phyloP scores from a whole-genome alignment of 371 early-diverging fungal species.

The Scutellospora calospora region DNA sequence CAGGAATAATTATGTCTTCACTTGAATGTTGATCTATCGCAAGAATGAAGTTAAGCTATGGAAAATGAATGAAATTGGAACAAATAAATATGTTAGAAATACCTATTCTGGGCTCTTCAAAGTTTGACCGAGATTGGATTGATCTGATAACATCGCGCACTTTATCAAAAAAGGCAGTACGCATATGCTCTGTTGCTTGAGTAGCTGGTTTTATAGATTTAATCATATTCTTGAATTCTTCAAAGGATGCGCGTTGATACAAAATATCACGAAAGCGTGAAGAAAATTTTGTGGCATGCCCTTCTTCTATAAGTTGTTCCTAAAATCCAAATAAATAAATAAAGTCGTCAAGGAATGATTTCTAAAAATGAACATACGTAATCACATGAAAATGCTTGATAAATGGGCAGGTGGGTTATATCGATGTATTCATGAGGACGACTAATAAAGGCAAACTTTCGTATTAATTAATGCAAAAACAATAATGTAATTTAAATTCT shows the following conservation, averaged over 20 bases:
- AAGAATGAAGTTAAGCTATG: background rate
- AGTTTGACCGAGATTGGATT: conserved; percentile 68
- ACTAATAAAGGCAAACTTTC: background rate
- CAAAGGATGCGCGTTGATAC: conserved; percentile 80
- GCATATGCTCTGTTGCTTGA: conserved; percentile 62
- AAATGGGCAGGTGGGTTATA: conserved; percentile 48
- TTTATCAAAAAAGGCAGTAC: conserved; percentile 74
- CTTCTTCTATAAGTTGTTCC: conserved; percentile 69
- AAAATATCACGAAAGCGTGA: conserved; percentile 74
- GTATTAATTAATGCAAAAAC: too few species aligned
- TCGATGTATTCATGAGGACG: conserved; percentile 39
- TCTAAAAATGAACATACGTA: conserved; percentile 16
- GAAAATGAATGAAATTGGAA: background rate
- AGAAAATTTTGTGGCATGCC: conserved; percentile 64
- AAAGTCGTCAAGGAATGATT: background rate
- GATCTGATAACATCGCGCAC: conserved; percentile 72
- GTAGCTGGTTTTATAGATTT: conserved; percentile 59
- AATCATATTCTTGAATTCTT: conserved; percentile 68
- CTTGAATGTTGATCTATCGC: conserved; percentile 37
- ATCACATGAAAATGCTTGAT: conserved; percentile 39
- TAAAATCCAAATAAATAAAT: conserved; percentile 50
- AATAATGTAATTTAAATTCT: too few species aligned
- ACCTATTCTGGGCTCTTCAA: conserved; percentile 52
- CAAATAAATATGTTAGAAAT: conserved; percentile 27
- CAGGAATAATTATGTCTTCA: conserved; percentile 72